Conservation (phyloP, 495 filamentous ascomycete species). For the Tuber magnatum region DNA sequence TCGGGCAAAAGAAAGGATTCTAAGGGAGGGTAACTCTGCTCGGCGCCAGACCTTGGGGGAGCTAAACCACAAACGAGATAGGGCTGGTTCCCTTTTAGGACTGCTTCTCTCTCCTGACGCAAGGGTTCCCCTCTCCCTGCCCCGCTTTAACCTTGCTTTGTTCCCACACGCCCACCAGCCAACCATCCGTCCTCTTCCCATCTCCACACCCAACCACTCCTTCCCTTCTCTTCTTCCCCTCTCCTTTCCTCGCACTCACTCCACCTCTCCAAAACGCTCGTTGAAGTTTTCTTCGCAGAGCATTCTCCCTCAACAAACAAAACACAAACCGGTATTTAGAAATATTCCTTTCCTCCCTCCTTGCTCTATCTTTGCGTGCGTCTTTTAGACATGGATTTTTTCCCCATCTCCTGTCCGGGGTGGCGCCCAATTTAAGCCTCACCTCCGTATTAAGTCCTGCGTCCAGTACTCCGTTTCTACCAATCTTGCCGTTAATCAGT, state of each 20-base stretch:
- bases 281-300: not conserved
- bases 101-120: not conserved
- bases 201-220: not conserved
- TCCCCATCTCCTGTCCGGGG: constrained; percentile 3
- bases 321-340: constrained; percentile 3
- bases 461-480: constrained; percentile 12
- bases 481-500: constrained; percentile 8
- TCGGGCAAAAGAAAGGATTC: too few species aligned
- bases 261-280: not conserved
- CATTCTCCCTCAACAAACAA: not conserved
- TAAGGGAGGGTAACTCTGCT: not conserved
- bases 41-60: not conserved
- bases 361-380: constrained; percentile 3
- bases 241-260: not conserved
- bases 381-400: constrained; percentile 23
- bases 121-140: not conserved
- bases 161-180: constrained; percentile 18
- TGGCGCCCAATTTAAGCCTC: not conserved
- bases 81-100: not conserved
- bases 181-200: not conserved
- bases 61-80: not conserved
- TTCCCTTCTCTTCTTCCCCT: not conserved
- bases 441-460: constrained; percentile 15
- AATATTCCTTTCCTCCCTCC: constrained; percentile 9
- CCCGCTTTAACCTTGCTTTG: not conserved